Evolutionary conservation across 148 eudicot species (phyloP).

Genomic region (Arctostaphylos glauca): DNA sequence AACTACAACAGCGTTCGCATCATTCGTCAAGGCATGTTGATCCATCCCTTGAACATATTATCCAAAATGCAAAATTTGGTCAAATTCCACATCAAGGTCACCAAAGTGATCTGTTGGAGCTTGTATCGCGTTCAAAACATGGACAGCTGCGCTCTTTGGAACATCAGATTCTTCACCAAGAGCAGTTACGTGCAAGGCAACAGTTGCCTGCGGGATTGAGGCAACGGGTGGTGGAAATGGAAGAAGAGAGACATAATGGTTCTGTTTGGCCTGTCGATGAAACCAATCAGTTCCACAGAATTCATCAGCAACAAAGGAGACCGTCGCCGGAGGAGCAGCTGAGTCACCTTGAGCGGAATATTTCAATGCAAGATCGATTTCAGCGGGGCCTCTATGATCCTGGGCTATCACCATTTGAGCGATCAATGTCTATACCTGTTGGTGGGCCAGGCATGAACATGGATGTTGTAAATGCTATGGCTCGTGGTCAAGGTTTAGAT

Average conservation of each 20-base stretch:
- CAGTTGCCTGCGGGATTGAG: slow-evolving; percentile 57
- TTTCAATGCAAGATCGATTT: slow-evolving; percentile 57
- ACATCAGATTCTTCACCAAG: slow-evolving; percentile 69
- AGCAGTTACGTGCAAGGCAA: slow-evolving; percentile 69
- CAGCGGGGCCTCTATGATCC: slow-evolving; percentile 72
- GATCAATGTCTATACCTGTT: slow-evolving; percentile 54
- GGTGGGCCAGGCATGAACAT: slow-evolving; percentile 54
- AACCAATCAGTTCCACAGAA: slow-evolving; percentile 51
- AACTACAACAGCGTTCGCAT: slow-evolving; percentile 62
- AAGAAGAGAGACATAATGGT: slow-evolving; percentile 56
- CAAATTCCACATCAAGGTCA: slow-evolving; percentile 59
- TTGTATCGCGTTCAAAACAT: slow-evolving; percentile 59
- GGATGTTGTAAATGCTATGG: slow-evolving; percentile 62
- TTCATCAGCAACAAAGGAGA: slow-evolving; percentile 65
- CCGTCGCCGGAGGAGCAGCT: slow-evolving; percentile 66
- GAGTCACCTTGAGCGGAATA: slow-evolving; percentile 57
- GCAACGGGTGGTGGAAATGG: slow-evolving; percentile 60
- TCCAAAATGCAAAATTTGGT: slow-evolving; percentile 63
- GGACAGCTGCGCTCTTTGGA: slow-evolving; percentile 68
- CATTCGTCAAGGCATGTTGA: slow-evolving; percentile 60
- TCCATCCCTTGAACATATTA: slow-evolving; percentile 67
- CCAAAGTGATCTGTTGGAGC: slow-evolving; percentile 62
- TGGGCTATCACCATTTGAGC: slow-evolving; percentile 50
- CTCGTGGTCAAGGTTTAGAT: slow-evolving; percentile 62
- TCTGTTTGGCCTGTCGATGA: slow-evolving; percentile 66